A percentile compares a stretch with the other conserved stretches of the same genome.
phyloP scores from a whole-genome alignment of 805 yeast genomes.

The Diddensiella transvaalensis region DNA sequence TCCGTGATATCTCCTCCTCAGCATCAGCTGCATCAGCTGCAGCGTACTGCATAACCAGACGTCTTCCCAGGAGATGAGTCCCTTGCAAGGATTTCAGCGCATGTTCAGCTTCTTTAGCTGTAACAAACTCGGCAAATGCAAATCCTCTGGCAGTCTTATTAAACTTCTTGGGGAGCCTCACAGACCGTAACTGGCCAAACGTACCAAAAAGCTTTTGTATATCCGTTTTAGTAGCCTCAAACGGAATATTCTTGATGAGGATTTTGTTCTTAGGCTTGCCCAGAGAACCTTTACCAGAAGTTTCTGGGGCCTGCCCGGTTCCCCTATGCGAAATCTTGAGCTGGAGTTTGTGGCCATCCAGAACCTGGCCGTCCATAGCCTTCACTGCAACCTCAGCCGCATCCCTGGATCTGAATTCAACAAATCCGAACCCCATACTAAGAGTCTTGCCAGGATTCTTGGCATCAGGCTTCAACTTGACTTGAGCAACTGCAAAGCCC shows the following conservation, averaged over 20 bases:
- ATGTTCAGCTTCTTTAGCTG: constrained; percentile 85
- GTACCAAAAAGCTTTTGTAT: constrained; percentile 90
- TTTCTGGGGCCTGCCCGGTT: constrained; percentile 16
- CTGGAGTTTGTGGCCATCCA: constrained; percentile 89
- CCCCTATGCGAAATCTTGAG: constrained; percentile 84
- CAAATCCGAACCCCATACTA: constrained; percentile 98
- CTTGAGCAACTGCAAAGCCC: constrained; percentile 79
- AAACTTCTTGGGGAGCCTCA: constrained; percentile 93
- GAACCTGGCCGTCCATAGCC: constrained; percentile 66
- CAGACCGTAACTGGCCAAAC: constrained; percentile 91
- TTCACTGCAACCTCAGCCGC: constrained; percentile 75
- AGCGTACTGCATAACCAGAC: constrained; percentile 90
- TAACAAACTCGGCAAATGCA: constrained; percentile 90
- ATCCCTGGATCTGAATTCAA: constrained; percentile 74
- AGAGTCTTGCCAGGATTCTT: constrained; percentile 59
- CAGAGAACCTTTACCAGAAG: constrained; percentile 25
- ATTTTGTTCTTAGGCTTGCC: constrained; percentile 48
- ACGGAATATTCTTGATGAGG: constrained; percentile 94
- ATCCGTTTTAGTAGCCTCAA: constrained; percentile 91
- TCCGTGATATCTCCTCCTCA: constrained; percentile 83
- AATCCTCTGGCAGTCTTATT: constrained; percentile 95
- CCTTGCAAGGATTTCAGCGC: constrained; percentile 94
- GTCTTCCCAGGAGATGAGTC: constrained; percentile 93
- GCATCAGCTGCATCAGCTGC: constrained; percentile 76
- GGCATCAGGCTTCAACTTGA: constrained; percentile 86